Evolutionary conservation across 2,329 filamentous ascomycete genomes (phyloP).

Genomic region (Xylariaceae sp.): DNA sequence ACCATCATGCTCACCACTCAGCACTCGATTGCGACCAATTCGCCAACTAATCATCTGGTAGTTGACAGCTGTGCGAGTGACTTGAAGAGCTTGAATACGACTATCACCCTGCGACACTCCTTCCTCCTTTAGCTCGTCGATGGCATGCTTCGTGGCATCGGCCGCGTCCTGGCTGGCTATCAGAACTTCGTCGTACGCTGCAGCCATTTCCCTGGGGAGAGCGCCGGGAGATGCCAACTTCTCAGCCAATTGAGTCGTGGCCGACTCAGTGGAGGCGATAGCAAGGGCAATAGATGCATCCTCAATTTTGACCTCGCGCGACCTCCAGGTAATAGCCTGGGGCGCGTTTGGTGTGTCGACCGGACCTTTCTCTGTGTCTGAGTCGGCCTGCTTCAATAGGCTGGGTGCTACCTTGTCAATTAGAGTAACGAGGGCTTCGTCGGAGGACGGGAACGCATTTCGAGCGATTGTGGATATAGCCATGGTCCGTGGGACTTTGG

Average conservation of each 20-base stretch:
- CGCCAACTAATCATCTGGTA: slow-evolving; percentile 93
- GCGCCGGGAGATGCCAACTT: slow-evolving; percentile 42
- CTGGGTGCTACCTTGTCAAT: slow-evolving; percentile 67
- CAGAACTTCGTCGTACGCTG: slow-evolving; percentile 85
- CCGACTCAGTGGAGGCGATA: slow-evolving; percentile 61
- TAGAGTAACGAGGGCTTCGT: slow-evolving; percentile 56
- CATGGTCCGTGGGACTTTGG: slow-evolving; percentile 79
- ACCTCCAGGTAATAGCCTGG: slow-evolving; percentile 78
- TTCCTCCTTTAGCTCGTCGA: slow-evolving; percentile 82
- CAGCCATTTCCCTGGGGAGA: slow-evolving; percentile 63
- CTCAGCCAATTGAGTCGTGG: slow-evolving; percentile 45
- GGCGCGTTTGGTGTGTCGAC: slow-evolving; percentile 53
- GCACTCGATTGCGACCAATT: slow-evolving; percentile 83
- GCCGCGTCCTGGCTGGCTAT: slow-evolving; percentile 89
- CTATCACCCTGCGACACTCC: slow-evolving; percentile 77
- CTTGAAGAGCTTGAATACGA: slow-evolving; percentile 86
- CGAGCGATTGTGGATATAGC: slow-evolving; percentile 74
- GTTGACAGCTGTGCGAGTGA: slow-evolving; percentile 88
- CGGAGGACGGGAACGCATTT: slow-evolving; percentile 66
- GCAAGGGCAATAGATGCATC: slow-evolving; percentile 88
- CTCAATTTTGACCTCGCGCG: slow-evolving; percentile 78
- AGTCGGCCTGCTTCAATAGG: slow-evolving; percentile 54
- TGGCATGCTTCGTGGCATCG: slow-evolving; percentile 87
- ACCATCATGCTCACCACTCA: slow-evolving; percentile 80
- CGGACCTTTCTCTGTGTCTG: slow-evolving; percentile 46